These are phyloP conservation scores for Podila epicladia DNA, from an alignment of 192 early-diverging fungal species.

Conservation along the genomic window DNA sequence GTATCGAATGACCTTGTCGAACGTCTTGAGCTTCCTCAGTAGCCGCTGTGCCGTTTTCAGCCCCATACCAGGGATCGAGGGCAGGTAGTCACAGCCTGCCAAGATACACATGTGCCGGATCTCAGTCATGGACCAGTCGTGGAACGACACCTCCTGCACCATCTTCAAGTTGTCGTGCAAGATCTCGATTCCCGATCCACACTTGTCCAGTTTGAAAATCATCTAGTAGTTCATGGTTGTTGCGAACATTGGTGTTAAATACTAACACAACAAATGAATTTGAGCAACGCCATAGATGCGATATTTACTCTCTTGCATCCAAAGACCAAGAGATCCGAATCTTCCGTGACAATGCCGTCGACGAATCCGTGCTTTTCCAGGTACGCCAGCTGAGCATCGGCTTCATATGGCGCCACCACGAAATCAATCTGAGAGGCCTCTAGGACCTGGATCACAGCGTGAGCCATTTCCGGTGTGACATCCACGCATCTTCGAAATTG, in stretches of 20 bases:
- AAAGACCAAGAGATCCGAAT: conserved; percentile 95
- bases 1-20: conserved; percentile 45
- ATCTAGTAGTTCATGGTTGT: conserved; percentile 50
- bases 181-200: conserved; percentile 76
- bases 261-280: neutral
- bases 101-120: conserved; percentile 95
- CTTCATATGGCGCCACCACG: conserved; percentile 96
- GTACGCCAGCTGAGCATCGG: conserved; percentile 94
- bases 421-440: conserved; percentile 71
- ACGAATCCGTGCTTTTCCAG: conserved; percentile 75
- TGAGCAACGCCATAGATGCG: too few species aligned
- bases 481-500: conserved; percentile 80
- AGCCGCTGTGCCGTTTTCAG: conserved; percentile 79
- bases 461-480: conserved; percentile 88
- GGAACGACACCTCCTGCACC: conserved; percentile 59
- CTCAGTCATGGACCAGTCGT: conserved; percentile 63
- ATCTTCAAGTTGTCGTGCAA: conserved; percentile 58
- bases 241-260: too few species aligned
- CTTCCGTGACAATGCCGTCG: conserved; percentile 89
- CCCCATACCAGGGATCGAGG: conserved; percentile 86
- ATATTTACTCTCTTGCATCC: conserved; percentile 74
- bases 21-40: conserved; percentile 57
- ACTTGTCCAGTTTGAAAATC: conserved; percentile 84
- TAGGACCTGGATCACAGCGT: conserved; percentile 77
- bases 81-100: conserved; percentile 97